These are phyloP conservation scores for Ramalina peruviana DNA, from an alignment of 495 filamentous ascomycete species.

Conservation along the genomic window DNA sequence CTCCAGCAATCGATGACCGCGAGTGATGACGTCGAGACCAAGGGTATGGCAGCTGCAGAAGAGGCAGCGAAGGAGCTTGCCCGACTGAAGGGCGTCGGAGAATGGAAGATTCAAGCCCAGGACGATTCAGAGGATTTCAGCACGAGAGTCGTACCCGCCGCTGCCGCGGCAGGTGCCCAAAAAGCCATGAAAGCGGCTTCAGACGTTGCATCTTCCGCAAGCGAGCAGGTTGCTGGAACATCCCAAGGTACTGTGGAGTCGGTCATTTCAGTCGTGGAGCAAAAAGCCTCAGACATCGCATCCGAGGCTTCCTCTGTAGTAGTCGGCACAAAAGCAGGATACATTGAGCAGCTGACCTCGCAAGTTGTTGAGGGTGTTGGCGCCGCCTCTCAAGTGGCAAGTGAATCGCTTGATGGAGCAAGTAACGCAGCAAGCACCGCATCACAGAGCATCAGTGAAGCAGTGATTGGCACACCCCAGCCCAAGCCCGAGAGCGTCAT, in stretches of 20 bases:
- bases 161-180: conserved; percentile 27
- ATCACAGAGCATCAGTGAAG: conserved; percentile 6
- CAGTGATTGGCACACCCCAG: conserved; percentile 21
- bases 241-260: conserved; percentile 25
- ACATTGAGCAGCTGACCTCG: conserved; percentile 18
- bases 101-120: conserved; percentile 68
- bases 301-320: conserved; percentile 23
- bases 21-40: conserved; percentile 53
- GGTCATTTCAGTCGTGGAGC: conserved; percentile 18
- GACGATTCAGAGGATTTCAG: conserved; percentile 70
- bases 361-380: conserved; percentile 12
- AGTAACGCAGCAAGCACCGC: neutral
- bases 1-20: conserved; percentile 55
- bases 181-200: conserved; percentile 27
- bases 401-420: no score
- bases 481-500: conserved; percentile 21
- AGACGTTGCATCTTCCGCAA: conserved; percentile 20
- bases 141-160: conserved; percentile 34
- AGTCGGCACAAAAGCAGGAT: conserved; percentile 15
- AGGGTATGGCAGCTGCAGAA: conserved; percentile 69
- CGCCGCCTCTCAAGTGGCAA: neutral
- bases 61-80: conserved; percentile 69
- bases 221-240: conserved; percentile 24
- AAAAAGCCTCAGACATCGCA: conserved; percentile 20
- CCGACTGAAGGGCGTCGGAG: conserved; percentile 69